Evolutionary conservation across 2,329 filamentous ascomycete genomes (phyloP).

Genomic region (Geosmithia putterillii): DNA sequence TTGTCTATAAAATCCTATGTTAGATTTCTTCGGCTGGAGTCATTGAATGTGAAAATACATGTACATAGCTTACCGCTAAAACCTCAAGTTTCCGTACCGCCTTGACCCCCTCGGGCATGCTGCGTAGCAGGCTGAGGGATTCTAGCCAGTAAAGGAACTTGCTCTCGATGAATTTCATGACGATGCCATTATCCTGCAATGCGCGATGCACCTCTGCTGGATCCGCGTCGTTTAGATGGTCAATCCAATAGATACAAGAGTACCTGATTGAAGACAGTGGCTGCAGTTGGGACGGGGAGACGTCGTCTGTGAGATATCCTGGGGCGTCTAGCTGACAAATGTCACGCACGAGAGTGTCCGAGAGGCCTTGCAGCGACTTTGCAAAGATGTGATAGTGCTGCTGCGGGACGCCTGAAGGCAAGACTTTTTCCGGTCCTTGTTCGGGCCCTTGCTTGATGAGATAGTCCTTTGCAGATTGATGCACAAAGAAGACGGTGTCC

Average conservation of each 20-base stretch:
- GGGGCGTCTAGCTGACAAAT: conserved; percentile 16
- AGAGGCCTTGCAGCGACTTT: conserved; percentile 18
- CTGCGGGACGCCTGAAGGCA: conserved; percentile 11
- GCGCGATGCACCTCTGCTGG: background rate
- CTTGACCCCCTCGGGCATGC: background rate
- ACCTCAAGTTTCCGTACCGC: background rate
- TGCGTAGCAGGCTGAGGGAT: conserved; percentile 18
- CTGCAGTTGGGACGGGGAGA: conserved; percentile 5
- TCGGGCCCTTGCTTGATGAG: conserved; percentile 10
- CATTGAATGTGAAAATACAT: too few species aligned
- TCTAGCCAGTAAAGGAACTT: conserved; percentile 30
- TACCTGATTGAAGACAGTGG: conserved; percentile 7
- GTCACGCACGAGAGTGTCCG: conserved; percentile 16
- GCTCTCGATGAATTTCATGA: conserved; percentile 14
- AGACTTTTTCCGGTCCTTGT: conserved; percentile 13
- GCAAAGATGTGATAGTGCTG: conserved; percentile 18
- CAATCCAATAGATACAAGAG: conserved; percentile 8
- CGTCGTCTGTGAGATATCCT: conserved; percentile 4
- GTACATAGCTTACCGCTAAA: background rate
- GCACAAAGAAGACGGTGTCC: conserved; percentile 19
- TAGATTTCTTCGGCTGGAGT: too few species aligned
- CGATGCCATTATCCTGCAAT: background rate
- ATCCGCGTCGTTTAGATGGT: conserved; percentile 6
- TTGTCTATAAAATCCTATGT: too few species aligned
- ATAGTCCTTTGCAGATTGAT: conserved; percentile 31